phyloP scores from a whole-genome alignment of 2,329 filamentous ascomycete species.

The Fusarium sp. region DNA sequence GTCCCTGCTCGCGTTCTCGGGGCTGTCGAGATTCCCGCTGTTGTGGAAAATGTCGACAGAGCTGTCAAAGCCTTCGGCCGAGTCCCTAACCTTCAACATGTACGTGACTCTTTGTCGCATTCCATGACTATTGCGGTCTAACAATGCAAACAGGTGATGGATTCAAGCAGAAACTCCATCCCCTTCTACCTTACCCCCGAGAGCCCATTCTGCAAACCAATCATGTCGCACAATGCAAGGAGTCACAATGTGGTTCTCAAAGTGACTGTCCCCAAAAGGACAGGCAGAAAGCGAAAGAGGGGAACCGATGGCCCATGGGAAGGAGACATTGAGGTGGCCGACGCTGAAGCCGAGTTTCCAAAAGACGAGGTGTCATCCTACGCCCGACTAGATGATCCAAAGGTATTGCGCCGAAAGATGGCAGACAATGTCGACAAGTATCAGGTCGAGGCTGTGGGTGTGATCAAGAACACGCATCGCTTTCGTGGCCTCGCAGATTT shows the following conservation, averaged over 20 bases:
- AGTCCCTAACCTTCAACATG: slow-evolving; percentile 53
- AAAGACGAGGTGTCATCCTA: slow-evolving; percentile 54
- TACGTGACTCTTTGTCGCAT: slow-evolving; percentile 37
- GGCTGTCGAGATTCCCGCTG: slow-evolving; percentile 58
- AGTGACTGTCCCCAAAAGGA: slow-evolving; percentile 86
- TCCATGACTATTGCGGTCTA: not conserved
- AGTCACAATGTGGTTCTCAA: slow-evolving; percentile 90
- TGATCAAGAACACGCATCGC: slow-evolving; percentile 83
- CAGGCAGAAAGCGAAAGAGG: slow-evolving; percentile 85
- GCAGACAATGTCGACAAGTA: slow-evolving; percentile 78
- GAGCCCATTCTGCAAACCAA: slow-evolving; percentile 81
- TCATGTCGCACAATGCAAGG: slow-evolving; percentile 79
- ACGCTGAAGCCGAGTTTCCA: slow-evolving; percentile 32
- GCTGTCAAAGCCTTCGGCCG: slow-evolving; percentile 57
- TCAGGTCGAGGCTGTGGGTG: slow-evolving; percentile 75
- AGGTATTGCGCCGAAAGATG: slow-evolving; percentile 70
- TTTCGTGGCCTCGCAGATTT: slow-evolving; percentile 92
- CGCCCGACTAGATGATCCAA: slow-evolving; percentile 64
- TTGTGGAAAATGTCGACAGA: slow-evolving; percentile 58
- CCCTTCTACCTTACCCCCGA: slow-evolving; percentile 84
- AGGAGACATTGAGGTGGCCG: slow-evolving; percentile 53
- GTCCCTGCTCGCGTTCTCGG: slow-evolving; percentile 51
- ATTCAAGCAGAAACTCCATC: slow-evolving; percentile 62
- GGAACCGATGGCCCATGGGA: slow-evolving; percentile 77
- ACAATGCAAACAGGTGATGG: slow-evolving; percentile 54